Base-by-base conservation (phyloP, 2,329 filamentous ascomycete species). In the Claviceps cyperi region DNA sequence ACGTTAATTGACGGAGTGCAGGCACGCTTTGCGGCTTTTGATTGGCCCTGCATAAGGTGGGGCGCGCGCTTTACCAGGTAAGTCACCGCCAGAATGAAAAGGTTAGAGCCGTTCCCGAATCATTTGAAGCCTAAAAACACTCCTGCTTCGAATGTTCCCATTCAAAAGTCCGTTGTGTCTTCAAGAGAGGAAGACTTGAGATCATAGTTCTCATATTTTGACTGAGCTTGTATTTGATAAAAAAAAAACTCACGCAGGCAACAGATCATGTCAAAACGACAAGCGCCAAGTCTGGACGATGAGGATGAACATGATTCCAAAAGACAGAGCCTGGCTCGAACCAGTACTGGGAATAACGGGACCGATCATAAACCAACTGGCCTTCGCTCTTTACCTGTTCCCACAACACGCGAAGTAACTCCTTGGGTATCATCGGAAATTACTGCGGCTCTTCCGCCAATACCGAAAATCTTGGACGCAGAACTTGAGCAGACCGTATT, bases 401-500 rank as follows among this genome's bases (percentile, higher is more conserved):
- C 53, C n/a, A 52, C 54, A 32, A 50, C 52, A 32, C 39, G 48
- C 9, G 28, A 50, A 14, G 50, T 71, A 43, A 72, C 66, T 49
- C 70, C 69, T 51, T 83, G 73, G 75, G 71, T 62, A n/a, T 66
- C 62, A 35, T 64, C 71, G 50, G 71, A 75, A 37, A 73, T 81
- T 39, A 64, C 72, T 3, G 55, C 59, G 15, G 53, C 64, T 1
- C 60, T 77, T 1, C 83, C 83, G 3, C 70, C 75, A 1, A 66
- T 88, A 1, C 86, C 85, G 3, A 61, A 68, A 9, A 76, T 88
- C 47, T 59, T 72, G 5, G 75, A 88, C 54, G 66, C 73, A 0
- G 65, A 69, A 21, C 70, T 90, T 17, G 77, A 82, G 57, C 68
- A 66, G 24, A 75, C 80, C 15, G 78, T 80, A 11, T 83, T 90